A percentile compares a stretch with the other conserved stretches of the same genome.
Conservation (phyloP, 768 basidiomycete species). For the Podaxis sp. region DNA sequence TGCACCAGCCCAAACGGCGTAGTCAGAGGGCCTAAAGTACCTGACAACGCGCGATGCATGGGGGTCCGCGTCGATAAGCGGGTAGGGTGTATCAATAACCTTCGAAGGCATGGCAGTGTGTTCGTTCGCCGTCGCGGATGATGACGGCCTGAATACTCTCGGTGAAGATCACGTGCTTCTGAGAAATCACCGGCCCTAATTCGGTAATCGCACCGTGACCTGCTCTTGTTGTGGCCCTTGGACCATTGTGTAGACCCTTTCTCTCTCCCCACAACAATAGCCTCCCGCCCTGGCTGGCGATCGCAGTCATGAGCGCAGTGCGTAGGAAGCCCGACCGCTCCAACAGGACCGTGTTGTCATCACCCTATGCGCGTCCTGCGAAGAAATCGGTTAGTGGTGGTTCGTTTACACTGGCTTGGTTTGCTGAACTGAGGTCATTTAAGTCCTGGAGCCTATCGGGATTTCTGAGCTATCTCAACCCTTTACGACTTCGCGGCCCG, state of each 20-base stretch:
- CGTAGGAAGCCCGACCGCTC: slow-evolving; percentile 40
- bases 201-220: neutral
- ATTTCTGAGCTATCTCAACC: slow-evolving; percentile 53
- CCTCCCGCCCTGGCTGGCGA: slow-evolving; percentile 10
- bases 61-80: slow-evolving; percentile 93
- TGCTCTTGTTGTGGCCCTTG: slow-evolving; percentile 18
- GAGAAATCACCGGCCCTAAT: slow-evolving; percentile 30
- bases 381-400: slow-evolving; percentile 22
- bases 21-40: slow-evolving; percentile 88
- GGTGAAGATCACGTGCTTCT: slow-evolving; percentile 26
- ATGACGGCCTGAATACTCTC: slow-evolving; percentile 22
- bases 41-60: slow-evolving; percentile 83
- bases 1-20: slow-evolving; percentile 76
- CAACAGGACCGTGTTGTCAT: slow-evolving; percentile 31
- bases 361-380: slow-evolving; percentile 54
- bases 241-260: slow-evolving; percentile 24
- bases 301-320: slow-evolving; percentile 54
- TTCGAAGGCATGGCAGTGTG: slow-evolving; percentile 46
- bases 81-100: slow-evolving; percentile 65
- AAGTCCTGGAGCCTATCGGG: slow-evolving; percentile 54
- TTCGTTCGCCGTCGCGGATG: slow-evolving; percentile 27
- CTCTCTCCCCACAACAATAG: slow-evolving; percentile 17
- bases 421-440: slow-evolving; percentile 15
- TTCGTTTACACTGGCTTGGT: slow-evolving; percentile 14
- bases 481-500: slow-evolving; percentile 34